Conservation (phyloP, 2,329 filamentous ascomycete genomes). For the Fusarium irregulare region DNA sequence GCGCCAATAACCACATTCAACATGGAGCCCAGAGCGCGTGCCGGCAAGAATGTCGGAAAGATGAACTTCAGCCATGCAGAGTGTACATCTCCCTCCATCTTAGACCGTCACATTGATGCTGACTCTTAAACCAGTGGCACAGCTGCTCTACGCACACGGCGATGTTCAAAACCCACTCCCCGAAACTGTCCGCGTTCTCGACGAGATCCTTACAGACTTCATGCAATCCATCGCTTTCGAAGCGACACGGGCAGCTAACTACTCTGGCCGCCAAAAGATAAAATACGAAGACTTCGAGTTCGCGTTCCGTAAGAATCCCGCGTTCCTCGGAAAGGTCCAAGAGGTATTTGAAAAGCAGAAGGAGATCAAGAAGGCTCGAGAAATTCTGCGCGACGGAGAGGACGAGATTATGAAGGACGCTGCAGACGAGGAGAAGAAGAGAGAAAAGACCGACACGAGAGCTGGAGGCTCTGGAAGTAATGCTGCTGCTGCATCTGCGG, state of each 20-base stretch:
- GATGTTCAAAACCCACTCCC: slow-evolving; percentile 82
- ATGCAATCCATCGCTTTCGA: slow-evolving; percentile 94
- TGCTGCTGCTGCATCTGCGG: slow-evolving; percentile 10
- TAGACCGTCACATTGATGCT: background rate
- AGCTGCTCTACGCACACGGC: slow-evolving; percentile 83
- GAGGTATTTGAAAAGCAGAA: slow-evolving; percentile 90
- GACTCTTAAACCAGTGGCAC: slow-evolving; percentile 64
- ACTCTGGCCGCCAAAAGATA: slow-evolving; percentile 92
- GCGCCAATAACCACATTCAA: slow-evolving; percentile 47
- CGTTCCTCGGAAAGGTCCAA: slow-evolving; percentile 87
- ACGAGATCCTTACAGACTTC: slow-evolving; percentile 97
- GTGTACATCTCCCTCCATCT: slow-evolving; percentile 60
- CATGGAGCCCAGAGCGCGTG: slow-evolving; percentile 82
- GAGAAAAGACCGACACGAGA: slow-evolving; percentile 46
- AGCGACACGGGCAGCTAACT: slow-evolving; percentile 85
- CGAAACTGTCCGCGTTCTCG: slow-evolving; percentile 85
- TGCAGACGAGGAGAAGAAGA: slow-evolving; percentile 57
- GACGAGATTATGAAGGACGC: slow-evolving; percentile 67
- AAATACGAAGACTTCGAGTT: slow-evolving; percentile 99
- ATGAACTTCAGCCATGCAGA: slow-evolving; percentile 82
- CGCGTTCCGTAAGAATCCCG: slow-evolving; percentile 84
- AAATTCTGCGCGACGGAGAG: slow-evolving; percentile 77
- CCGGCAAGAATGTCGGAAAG: slow-evolving; percentile 83
- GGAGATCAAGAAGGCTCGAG: slow-evolving; percentile 84
- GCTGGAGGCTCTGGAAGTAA: slow-evolving; percentile 51